phyloP scores from a whole-genome alignment of 768 basidiomycete genomes.

The Termitomyces titanicus region DNA sequence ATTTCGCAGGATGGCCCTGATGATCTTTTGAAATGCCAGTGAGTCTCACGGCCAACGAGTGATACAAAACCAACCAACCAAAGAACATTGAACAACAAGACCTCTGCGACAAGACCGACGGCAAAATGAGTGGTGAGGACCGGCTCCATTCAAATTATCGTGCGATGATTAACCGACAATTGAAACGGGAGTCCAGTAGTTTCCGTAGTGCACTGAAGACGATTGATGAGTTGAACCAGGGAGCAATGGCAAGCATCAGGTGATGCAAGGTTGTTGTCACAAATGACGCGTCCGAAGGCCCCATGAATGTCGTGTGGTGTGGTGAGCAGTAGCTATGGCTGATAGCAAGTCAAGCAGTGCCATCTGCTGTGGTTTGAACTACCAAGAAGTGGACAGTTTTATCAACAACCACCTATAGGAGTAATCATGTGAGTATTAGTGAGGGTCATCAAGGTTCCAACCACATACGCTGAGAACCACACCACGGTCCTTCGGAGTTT shows the following conservation, averaged over 20 bases:
- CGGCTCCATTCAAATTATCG: not conserved
- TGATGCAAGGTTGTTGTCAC: not conserved
- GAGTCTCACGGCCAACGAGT: not conserved
- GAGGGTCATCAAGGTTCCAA: not conserved
- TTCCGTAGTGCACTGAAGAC: not conserved
- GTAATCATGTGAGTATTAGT: not conserved
- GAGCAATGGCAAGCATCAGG: not conserved
- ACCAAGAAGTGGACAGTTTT: not conserved
- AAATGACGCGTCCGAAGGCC: not conserved
- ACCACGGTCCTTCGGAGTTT: not conserved
- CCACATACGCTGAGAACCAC: slow-evolving; percentile 4
- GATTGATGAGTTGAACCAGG: not conserved
- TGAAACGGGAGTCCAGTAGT: not conserved
- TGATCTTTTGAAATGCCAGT: not conserved
- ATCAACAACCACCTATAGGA: not conserved
- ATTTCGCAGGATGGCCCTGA: not conserved
- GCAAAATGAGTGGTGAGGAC: not conserved
- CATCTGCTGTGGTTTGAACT: not conserved
- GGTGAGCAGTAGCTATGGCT: not conserved
- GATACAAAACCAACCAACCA: not conserved
- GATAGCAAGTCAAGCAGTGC: not conserved
- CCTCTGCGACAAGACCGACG: not conserved
- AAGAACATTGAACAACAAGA: not conserved
- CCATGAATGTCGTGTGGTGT: not conserved
- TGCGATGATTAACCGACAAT: not conserved